Evolutionary conservation across 2,329 filamentous ascomycete genomes (phyloP).

Genomic region (Alternaria sp.): DNA sequence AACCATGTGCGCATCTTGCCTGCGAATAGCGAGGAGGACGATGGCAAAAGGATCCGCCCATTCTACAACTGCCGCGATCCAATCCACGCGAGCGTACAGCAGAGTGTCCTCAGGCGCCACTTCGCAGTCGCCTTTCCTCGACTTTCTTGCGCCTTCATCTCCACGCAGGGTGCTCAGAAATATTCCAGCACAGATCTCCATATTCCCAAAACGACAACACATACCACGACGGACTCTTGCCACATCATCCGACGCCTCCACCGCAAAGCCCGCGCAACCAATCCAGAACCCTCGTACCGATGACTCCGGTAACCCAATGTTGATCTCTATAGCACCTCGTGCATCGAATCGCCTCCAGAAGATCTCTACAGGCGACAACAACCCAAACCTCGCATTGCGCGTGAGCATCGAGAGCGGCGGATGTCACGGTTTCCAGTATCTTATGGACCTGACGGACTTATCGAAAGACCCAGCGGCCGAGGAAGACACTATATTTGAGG

Average conservation of each 20-base stretch:
- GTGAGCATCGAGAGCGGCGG: slow-evolving; percentile 92
- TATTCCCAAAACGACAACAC: slow-evolving; percentile 42
- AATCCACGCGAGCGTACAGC: slow-evolving; percentile 30
- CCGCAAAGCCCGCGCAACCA: slow-evolving; percentile 37
- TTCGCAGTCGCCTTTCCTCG: slow-evolving; percentile 35
- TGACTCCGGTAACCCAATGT: slow-evolving; percentile 85
- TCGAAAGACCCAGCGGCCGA: slow-evolving; percentile 60
- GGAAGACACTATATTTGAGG: slow-evolving; percentile 90
- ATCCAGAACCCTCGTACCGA: slow-evolving; percentile 77
- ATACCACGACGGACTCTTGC: slow-evolving; percentile 45
- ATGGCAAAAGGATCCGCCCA: not conserved
- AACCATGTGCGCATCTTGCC: slow-evolving; percentile 43
- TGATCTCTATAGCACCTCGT: slow-evolving; percentile 81
- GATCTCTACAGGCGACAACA: slow-evolving; percentile 63
- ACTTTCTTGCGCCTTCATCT: slow-evolving; percentile 43
- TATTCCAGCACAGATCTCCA: not conserved
- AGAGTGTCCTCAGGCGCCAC: slow-evolving; percentile 31
- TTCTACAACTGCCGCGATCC: slow-evolving; percentile 10
- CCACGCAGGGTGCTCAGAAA: not conserved
- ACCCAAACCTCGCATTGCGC: slow-evolving; percentile 84
- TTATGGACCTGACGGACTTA: slow-evolving; percentile 82
- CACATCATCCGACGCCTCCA: slow-evolving; percentile 32
- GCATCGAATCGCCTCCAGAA: slow-evolving; percentile 74
- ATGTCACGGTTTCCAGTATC: slow-evolving; percentile 97
- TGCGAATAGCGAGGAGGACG: slow-evolving; percentile 32